Percentiles rank a stretch among this genome's conserved stretches.
Conservation (phyloP, 257 asterid species). For the Linderniella brevidens region DNA sequence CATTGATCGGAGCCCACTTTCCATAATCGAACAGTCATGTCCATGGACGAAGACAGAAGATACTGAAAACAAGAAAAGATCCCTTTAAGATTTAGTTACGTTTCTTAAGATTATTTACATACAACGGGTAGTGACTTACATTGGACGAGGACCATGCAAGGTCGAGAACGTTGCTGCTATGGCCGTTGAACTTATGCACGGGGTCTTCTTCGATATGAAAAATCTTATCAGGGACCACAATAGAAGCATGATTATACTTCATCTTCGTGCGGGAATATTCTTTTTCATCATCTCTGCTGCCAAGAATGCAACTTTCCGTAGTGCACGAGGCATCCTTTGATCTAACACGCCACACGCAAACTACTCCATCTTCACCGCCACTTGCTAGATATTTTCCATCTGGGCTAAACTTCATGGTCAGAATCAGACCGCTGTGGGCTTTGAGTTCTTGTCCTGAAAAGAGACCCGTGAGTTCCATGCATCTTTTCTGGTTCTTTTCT, state of each 20-base stretch:
- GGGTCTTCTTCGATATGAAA: slow-evolving; percentile 47
- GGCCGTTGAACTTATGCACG: slow-evolving; percentile 42
- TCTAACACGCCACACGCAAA: slow-evolving; percentile 39
- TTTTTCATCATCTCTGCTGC: slow-evolving; percentile 7
- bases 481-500: slow-evolving; percentile 27
- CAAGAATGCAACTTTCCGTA: slow-evolving; percentile 9
- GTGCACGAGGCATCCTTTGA: slow-evolving; percentile 14
- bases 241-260: slow-evolving; percentile 12
- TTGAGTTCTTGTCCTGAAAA: slow-evolving; percentile 66
- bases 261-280: slow-evolving; percentile 15
- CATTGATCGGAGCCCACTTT: slow-evolving; percentile 35
- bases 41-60: slow-evolving; percentile 63
- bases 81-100: slow-evolving; percentile 8
- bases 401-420: slow-evolving; percentile 52
- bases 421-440: slow-evolving; percentile 70
- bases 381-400: slow-evolving; percentile 60
- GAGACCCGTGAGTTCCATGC: slow-evolving; percentile 58
- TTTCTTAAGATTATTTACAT: slow-evolving; percentile 3
- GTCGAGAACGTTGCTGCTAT: slow-evolving; percentile 40
- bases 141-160: slow-evolving; percentile 80
- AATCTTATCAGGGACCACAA: too few relatives aligned
- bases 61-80: slow-evolving; percentile 19
- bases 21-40: slow-evolving; percentile 68
- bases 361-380: slow-evolving; percentile 64
- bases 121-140: slow-evolving; percentile 16